These are phyloP conservation scores for Colletotrichum gloeosporioides DNA, from an alignment of 2,329 filamentous ascomycete genomes.

Conservation along the genomic window DNA sequence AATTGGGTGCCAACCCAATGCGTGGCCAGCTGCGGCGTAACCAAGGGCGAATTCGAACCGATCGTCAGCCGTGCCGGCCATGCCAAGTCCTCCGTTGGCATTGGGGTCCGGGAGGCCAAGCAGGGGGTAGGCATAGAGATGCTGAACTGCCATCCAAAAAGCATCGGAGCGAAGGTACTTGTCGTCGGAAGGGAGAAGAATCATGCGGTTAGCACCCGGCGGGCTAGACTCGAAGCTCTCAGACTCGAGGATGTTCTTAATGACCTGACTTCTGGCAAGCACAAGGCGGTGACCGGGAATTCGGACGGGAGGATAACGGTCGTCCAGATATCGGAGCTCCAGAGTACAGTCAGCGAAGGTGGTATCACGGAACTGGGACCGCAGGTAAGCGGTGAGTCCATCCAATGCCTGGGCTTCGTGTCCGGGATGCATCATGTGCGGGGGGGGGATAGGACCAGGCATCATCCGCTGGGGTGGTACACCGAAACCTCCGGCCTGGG, in stretches of 20 bases:
- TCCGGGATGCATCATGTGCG: conserved; percentile 23
- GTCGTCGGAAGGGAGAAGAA: conserved; percentile 55
- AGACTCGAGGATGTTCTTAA: conserved; percentile 29
- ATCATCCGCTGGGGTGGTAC: conserved; percentile 33
- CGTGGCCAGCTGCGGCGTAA: conserved; percentile 67
- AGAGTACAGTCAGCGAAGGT: conserved; percentile 50
- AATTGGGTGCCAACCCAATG: conserved; percentile 61
- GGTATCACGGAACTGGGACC: conserved; percentile 41
- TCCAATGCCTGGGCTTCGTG: conserved; percentile 30
- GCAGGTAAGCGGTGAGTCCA: conserved; percentile 43
- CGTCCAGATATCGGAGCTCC: conserved; percentile 49
- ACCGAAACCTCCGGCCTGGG: conserved; percentile 1
- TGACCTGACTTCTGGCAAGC: conserved; percentile 55
- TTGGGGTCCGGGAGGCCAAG: conserved; percentile 39
- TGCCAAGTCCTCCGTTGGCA: conserved; percentile 33
- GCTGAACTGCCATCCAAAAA: conserved; percentile 62
- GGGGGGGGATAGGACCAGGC: conserved; percentile 29
- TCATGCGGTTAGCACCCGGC: conserved; percentile 35
- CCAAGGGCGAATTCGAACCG: conserved; percentile 64
- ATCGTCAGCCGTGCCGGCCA: conserved; percentile 45
- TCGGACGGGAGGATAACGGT: conserved; percentile 39
- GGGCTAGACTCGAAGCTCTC: conserved; percentile 20
- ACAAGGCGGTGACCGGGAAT: conserved; percentile 62
- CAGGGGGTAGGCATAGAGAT: conserved; percentile 61
- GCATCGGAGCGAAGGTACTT: conserved; percentile 60